phyloP scores from a whole-genome alignment of 768 basidiomycete species.

The Steccherinum ochraceum region DNA sequence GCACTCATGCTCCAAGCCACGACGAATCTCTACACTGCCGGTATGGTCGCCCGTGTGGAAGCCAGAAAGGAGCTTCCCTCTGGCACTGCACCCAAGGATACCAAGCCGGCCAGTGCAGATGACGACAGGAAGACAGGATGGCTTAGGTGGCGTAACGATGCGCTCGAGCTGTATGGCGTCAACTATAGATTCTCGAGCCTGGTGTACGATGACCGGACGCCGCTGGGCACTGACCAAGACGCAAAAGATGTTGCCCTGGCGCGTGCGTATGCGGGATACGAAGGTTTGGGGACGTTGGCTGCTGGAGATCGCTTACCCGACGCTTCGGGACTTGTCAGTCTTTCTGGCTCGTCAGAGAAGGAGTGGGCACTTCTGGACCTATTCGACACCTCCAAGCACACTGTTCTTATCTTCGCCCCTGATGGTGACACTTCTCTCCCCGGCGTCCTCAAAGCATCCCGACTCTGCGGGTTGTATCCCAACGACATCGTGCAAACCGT shows the following conservation, averaged over 20 bases:
- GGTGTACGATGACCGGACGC: slow-evolving; percentile 7
- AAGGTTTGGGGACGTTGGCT: not conserved
- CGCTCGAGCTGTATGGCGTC: slow-evolving; percentile 20
- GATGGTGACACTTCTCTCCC: no score
- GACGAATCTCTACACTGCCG: slow-evolving; percentile 4
- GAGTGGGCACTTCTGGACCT: no score
- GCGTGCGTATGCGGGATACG: slow-evolving; percentile 2
- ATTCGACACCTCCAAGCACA: no score
- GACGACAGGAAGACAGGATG: slow-evolving; percentile 14
- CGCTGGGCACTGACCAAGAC: not conserved
- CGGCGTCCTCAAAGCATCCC: no score
- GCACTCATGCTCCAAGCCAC: slow-evolving; percentile 22
- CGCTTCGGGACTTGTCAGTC: no score
- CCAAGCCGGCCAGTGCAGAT: not conserved
- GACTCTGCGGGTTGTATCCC: no score
- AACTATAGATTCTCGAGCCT: slow-evolving; percentile 24
- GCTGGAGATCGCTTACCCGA: slow-evolving; percentile 9
- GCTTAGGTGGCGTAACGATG: slow-evolving; percentile 16
- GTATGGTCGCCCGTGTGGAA: not conserved
- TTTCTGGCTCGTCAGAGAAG: no score
- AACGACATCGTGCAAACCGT: no score
- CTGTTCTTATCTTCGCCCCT: no score
- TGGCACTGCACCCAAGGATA: not conserved
- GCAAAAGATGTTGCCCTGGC: not conserved
- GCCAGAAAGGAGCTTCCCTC: not conserved